A percentile compares a stretch with the other conserved stretches of the same genome.
phyloP scores from a whole-genome alignment of 805 yeast genomes.

The Yarrowia sp. region DNA sequence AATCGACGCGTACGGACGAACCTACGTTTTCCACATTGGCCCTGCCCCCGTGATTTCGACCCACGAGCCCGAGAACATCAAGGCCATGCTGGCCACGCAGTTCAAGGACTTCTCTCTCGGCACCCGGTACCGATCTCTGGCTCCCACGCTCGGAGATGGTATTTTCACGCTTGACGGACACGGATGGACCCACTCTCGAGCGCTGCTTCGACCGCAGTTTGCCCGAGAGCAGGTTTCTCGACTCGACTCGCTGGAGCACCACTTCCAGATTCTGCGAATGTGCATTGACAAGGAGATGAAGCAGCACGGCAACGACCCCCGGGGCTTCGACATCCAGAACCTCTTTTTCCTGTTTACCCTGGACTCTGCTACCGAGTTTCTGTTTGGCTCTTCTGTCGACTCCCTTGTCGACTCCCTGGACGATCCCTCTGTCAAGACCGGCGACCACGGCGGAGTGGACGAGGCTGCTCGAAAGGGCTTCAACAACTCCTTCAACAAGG shows the following conservation, averaged over 20 bases:
- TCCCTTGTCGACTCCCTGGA: conserved; percentile 30
- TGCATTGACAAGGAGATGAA: conserved; percentile 25
- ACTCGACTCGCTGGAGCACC: conserved; percentile 34
- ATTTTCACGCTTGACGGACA: conserved; percentile 41
- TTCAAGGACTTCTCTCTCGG: conserved; percentile 39
- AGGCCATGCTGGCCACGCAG: conserved; percentile 38
- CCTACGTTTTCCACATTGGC: conserved; percentile 4
- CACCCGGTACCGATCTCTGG: conserved; percentile 32
- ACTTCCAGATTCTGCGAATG: conserved; percentile 31
- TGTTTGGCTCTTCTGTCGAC: conserved; percentile 39
- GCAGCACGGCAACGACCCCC: background rate
- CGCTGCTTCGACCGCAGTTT: conserved; percentile 42
- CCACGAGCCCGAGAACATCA: conserved; percentile 39
- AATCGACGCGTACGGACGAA: background rate
- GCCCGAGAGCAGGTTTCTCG: conserved; percentile 39
- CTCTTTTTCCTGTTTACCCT: conserved; percentile 38
- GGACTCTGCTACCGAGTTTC: conserved; percentile 41
- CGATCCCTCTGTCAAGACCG: conserved; percentile 28
- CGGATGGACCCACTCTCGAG: conserved; percentile 42
- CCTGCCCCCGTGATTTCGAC: conserved; percentile 29
- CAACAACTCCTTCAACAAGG: conserved; percentile 31
- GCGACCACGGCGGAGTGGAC: conserved; percentile 28
- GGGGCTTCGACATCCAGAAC: conserved; percentile 35
- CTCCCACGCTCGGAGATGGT: conserved; percentile 40
- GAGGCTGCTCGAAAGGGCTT: conserved; percentile 28